These are phyloP conservation scores for Pueraria montana DNA, from an alignment of 306 rosid species.

Conservation along the genomic window DNA sequence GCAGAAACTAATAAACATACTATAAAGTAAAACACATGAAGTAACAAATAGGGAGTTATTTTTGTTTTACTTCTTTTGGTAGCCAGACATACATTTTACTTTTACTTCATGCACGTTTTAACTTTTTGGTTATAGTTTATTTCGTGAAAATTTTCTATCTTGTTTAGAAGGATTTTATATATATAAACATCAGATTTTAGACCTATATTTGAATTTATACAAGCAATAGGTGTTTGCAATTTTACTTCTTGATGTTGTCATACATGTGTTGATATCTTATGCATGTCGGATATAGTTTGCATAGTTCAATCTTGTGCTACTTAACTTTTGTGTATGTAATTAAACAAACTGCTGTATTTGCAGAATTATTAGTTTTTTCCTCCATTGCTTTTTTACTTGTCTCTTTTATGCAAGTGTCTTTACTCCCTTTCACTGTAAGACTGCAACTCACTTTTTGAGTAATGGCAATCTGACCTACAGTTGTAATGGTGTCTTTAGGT, in stretches of 20 bases:
- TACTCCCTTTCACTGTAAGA: constrained; percentile 8
- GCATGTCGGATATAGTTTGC: neutral
- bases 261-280: constrained; percentile 24
- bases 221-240: constrained; percentile 22
- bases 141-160: neutral
- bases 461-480: constrained; percentile 43
- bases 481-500: constrained; percentile 64
- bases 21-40: neutral
- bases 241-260: constrained; percentile 34
- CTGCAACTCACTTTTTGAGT: neutral
- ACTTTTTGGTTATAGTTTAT: neutral
- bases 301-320: constrained; percentile 14
- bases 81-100: constrained; percentile 17
- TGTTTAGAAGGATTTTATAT: neutral
- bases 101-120: constrained; percentile 1
- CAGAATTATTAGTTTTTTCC: constrained; percentile 10
- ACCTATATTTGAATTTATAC: constrained; percentile 24
- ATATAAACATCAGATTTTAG: constrained; percentile 3
- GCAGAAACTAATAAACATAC: constrained; percentile 15
- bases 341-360: constrained; percentile 21
- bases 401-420: constrained; percentile 22
- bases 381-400: constrained; percentile 23
- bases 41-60: neutral
- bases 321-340: constrained; percentile 8
- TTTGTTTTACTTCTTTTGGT: constrained; percentile 24